Percentiles rank a stretch among this genome's conserved stretches.
Conservation (phyloP, 441 rosid genomes). For the Cnidoscolus chayamansa region DNA sequence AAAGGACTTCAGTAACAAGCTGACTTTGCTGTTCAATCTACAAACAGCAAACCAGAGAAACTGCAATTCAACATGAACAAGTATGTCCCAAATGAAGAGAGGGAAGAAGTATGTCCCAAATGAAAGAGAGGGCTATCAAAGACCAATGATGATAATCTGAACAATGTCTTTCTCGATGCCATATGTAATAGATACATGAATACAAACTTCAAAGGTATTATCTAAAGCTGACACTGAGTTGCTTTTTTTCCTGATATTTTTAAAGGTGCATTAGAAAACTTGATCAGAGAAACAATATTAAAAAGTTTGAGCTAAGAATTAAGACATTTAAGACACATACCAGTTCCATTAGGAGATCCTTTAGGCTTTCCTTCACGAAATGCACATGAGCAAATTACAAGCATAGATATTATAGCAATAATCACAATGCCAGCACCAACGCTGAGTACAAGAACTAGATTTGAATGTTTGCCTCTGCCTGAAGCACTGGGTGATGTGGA, state of each 20-base stretch:
- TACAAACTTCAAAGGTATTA: background rate
- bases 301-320: conserved; percentile 17
- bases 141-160: background rate
- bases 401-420: conserved; percentile 48
- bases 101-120: background rate
- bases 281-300: conserved; percentile 18
- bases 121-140: background rate
- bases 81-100: background rate
- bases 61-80: no score
- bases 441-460: conserved; percentile 57
- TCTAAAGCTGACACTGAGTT: background rate
- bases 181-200: background rate
- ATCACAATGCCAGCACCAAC: conserved; percentile 61
- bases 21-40: background rate
- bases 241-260: background rate
- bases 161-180: background rate
- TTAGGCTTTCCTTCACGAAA: conserved; percentile 50
- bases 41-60: conserved; percentile 1
- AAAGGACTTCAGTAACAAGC: background rate
- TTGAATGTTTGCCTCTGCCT: conserved; percentile 51
- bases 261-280: background rate
- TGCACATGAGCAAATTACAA: conserved; percentile 60
- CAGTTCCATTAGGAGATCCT: conserved; percentile 48
- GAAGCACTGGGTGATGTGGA: conserved; percentile 39
- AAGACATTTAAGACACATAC: conserved; percentile 44